These are phyloP conservation scores for Powellomyces hirtus DNA, from an alignment of 192 early-diverging fungal species.

Conservation along the genomic window DNA sequence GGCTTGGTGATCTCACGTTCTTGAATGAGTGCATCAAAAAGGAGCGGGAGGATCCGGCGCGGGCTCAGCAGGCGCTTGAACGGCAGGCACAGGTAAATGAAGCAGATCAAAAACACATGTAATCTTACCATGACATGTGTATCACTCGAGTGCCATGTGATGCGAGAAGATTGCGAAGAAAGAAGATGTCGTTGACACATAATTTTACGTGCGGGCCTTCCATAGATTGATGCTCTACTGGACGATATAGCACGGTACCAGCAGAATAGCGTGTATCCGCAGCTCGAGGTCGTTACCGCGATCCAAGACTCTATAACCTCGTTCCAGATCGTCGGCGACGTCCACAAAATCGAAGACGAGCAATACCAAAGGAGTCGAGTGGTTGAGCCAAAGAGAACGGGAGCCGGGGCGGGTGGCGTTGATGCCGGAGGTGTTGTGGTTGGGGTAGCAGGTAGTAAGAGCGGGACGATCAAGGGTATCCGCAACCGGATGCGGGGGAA, in stretches of 20 bases:
- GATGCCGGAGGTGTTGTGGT: background rate
- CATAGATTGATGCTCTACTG: constrained; percentile 34
- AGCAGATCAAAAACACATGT: too few species aligned
- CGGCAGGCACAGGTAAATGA: constrained; percentile 36
- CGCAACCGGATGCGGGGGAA: constrained; percentile 18
- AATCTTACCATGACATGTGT: too few species aligned
- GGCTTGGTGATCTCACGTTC: constrained; percentile 44
- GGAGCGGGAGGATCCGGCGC: constrained; percentile 30
- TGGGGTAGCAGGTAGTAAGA: background rate
- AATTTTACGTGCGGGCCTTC: constrained; percentile 1
- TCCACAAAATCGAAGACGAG: constrained; percentile 26
- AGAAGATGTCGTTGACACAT: too few species aligned
- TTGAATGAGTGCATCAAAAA: constrained; percentile 41
- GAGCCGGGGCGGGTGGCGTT: background rate
- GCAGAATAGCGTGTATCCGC: constrained; percentile 11
- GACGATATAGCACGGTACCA: constrained; percentile 35
- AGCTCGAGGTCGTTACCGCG: constrained; percentile 12
- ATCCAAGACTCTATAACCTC: constrained; percentile 20
- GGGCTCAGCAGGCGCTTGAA: constrained; percentile 29
- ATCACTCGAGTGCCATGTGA: too few species aligned
- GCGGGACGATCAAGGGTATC: constrained; percentile 6
- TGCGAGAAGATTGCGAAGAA: too few species aligned
- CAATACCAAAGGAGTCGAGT: constrained; percentile 15
- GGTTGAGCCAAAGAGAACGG: constrained; percentile 16
- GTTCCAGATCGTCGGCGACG: constrained; percentile 20